phyloP scores from a whole-genome alignment of 352 stramenopile genomes.

The Blastocystis sp. region DNA sequence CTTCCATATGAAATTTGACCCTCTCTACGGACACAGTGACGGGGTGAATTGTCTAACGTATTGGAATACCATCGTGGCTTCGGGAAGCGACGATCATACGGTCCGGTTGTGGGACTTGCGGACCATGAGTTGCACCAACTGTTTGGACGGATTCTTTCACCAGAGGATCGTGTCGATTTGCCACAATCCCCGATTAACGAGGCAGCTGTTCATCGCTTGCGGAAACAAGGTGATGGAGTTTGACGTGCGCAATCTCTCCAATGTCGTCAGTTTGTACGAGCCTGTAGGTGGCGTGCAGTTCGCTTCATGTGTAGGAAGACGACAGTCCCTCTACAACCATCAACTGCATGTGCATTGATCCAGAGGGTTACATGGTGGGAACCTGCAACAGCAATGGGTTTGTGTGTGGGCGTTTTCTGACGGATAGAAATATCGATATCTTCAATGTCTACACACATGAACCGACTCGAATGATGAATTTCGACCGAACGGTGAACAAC shows the following conservation, averaged over 20 bases:
- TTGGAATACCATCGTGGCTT: constrained; percentile 29
- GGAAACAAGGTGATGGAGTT: constrained; percentile 13
- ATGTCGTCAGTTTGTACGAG: not conserved
- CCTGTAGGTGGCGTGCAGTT: not conserved
- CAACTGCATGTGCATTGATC: constrained; percentile 19
- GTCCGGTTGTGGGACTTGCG: constrained; percentile 9
- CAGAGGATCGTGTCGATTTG: not conserved
- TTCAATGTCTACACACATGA: constrained; percentile 26
- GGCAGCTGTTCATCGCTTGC: not conserved
- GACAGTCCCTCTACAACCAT: not conserved
- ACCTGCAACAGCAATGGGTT: not conserved
- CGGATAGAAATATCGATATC: not conserved
- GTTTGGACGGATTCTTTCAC: not conserved
- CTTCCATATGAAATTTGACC: constrained; percentile 14
- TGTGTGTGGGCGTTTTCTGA: not conserved
- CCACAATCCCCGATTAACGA: constrained; percentile 10
- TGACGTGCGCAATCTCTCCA: not conserved
- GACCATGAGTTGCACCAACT: not conserved
- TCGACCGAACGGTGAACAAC: not conserved
- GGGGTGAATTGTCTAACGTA: constrained; percentile 30
- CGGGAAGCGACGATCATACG: constrained; percentile 23
- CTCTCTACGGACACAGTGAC: constrained; percentile 15
- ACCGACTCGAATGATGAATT: constrained; percentile 15
- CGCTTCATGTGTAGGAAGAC: not conserved
- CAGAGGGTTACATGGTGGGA: not conserved